Conservation (phyloP, 306 rosid species). For the Hippophae tibetana region DNA sequence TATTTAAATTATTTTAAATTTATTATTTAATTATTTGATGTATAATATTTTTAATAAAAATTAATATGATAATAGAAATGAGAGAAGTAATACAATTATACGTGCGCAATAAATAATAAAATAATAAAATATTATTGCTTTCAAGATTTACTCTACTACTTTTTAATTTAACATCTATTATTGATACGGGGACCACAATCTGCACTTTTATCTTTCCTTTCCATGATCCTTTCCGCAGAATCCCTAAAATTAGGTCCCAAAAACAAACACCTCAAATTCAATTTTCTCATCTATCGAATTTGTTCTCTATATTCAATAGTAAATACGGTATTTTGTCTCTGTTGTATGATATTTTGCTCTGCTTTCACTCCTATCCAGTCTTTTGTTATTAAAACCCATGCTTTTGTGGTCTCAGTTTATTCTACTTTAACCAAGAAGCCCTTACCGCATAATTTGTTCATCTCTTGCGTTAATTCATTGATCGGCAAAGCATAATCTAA, state of each 20-base stretch:
- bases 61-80: too few species aligned
- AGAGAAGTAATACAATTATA: too few species aligned
- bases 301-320: neutral
- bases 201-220: slow-evolving; percentile 33
- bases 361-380: neutral
- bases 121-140: too few species aligned
- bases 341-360: neutral
- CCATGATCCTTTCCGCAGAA: slow-evolving; percentile 16
- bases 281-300: slow-evolving; percentile 8
- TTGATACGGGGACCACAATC: slow-evolving; percentile 20
- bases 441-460: too few species aligned
- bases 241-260: slow-evolving; percentile 24
- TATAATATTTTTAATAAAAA: too few species aligned
- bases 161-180: slow-evolving; percentile 5
- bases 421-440: too few species aligned
- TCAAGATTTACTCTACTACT: neutral
- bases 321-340: too few species aligned
- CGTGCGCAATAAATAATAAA: too few species aligned
- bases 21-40: too few species aligned
- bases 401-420: too few species aligned
- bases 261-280: neutral
- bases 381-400: too few species aligned
- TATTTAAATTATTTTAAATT: too few species aligned
- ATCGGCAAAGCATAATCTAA: slow-evolving; percentile 1
- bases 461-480: neutral